Percentiles rank a stretch among this genome's conserved stretches.
Evolutionary conservation across 2,329 filamentous ascomycete genomes (phyloP).

Genomic region (Stemphylium lycopersici): DNA sequence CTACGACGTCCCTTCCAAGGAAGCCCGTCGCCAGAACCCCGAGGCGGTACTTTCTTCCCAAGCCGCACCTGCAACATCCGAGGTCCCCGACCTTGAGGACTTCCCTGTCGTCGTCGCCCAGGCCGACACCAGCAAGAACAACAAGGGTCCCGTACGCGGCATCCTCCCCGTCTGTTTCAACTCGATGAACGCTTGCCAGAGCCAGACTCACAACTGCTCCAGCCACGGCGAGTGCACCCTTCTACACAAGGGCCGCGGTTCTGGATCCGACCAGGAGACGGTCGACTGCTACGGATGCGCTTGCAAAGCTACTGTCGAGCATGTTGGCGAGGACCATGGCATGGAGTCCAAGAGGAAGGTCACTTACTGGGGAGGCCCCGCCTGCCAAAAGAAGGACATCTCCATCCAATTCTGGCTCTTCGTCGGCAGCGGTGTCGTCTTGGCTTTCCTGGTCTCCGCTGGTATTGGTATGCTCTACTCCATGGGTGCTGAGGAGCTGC

Average conservation of each 20-base stretch:
- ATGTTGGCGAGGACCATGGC: constrained; percentile 56
- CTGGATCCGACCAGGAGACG: constrained; percentile 48
- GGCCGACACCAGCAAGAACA: constrained; percentile 19
- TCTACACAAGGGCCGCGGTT: constrained; percentile 59
- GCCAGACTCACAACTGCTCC: constrained; percentile 77
- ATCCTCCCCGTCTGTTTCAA: constrained; percentile 77
- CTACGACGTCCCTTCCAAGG: constrained; percentile 38
- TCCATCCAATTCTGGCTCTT: constrained; percentile 90
- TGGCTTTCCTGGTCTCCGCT: constrained; percentile 71
- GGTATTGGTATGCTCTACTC: constrained; percentile 79
- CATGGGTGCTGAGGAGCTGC: constrained; percentile 85
- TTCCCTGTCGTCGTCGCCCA: constrained; percentile 33
- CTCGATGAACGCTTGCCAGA: constrained; percentile 70
- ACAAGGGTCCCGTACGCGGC: constrained; percentile 50
- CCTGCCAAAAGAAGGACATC: constrained; percentile 91
- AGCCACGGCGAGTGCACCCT: constrained; percentile 78
- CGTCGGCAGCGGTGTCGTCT: constrained; percentile 71
- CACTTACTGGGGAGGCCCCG: constrained; percentile 80
- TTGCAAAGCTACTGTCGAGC: constrained; percentile 67
- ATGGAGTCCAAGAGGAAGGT: constrained; percentile 59
- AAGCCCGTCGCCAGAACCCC: constrained; percentile 37
- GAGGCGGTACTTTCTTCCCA: constrained; percentile 40
- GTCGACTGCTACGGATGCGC: constrained; percentile 76
- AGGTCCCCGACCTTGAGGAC: constrained; percentile 36
- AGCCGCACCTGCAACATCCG: constrained; percentile 35